Conservation (phyloP, 2,329 filamentous ascomycete species). For the Alternaria arborescens region DNA sequence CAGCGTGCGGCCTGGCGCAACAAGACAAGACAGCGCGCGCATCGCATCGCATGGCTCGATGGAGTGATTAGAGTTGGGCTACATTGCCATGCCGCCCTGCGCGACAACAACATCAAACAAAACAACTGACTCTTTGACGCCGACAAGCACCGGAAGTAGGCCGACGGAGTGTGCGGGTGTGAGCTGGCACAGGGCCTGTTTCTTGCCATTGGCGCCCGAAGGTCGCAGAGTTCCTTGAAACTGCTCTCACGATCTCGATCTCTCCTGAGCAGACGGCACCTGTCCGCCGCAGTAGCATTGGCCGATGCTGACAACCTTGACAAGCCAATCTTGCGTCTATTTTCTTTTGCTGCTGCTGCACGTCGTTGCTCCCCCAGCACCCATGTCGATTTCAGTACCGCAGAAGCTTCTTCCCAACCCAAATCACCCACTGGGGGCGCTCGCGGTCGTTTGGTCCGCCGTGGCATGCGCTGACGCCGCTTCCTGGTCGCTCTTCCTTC, state of each 20-base stretch:
- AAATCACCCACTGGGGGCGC: neutral
- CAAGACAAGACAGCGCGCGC: too few species aligned
- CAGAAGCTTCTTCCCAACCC: conserved; percentile 8
- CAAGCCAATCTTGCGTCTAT: neutral
- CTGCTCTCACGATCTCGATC: conserved; percentile 21
- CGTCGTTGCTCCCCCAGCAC: neutral
- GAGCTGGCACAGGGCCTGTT: conserved; percentile 17
- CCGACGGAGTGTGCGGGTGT: conserved; percentile 14
- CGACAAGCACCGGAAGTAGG: conserved; percentile 2
- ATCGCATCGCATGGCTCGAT: too few species aligned
- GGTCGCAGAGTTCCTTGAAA: conserved; percentile 9
- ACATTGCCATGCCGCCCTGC: neutral
- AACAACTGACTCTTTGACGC: conserved; percentile 7
- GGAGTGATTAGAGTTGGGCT: too few species aligned
- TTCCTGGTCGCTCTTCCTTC: conserved; percentile 1
- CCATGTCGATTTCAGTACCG: conserved; percentile 3
- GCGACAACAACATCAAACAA: neutral
- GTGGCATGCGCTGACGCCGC: conserved; percentile 9
- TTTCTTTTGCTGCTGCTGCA: conserved; percentile 11
- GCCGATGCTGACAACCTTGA: conserved; percentile 1
- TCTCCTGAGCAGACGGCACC: conserved; percentile 17
- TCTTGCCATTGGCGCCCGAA: conserved; percentile 22
- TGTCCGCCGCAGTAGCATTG: conserved; percentile 22
- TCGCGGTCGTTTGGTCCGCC: neutral
- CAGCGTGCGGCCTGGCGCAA: too few species aligned